Base-by-base conservation (phyloP, 352 stramenopile genomes). In the Pythium brassicae region DNA sequence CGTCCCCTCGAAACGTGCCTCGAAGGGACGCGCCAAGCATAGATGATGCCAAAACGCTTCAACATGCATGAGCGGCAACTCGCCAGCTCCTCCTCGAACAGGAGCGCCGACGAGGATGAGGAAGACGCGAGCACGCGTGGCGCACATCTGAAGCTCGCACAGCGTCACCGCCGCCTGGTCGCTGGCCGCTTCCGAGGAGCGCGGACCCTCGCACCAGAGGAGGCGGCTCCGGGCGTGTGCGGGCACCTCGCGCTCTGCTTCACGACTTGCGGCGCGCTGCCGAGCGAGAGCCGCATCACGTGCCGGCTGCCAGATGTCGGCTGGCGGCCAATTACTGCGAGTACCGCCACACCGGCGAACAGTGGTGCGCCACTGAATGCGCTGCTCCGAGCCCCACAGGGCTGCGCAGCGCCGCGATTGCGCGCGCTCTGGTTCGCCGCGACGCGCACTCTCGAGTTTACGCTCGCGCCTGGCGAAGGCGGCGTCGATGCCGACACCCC, bases 91-190 rank as follows among this genome's bases (percentile, higher is more conserved):
- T n/a, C n/a, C n/a, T n/a, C n/a, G n/a, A n/a, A n/a, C n/a, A n/a
- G n/a, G n/a, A n/a, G n/a, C 56, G 45, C 20, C 4, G 62, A 74
- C n/a, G 70, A 78, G 4, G 59, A 78, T 14, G 54, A 60, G 4
- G 54, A 45, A 19, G 42, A 48, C 6, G 45, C 39, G 3, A 54
- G 39, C 23, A 47, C 46, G 51, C 76, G 73, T n/a, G 74, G 72
- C 10, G 80, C 71, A 12, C 57, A 87, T 19, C 63, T 89, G 53
- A 75, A 82, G 50, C 80, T 91, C 27, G 78, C 80, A n/a, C 78
- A 88, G 60, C 80, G 80, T 20, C 83, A 89, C 59, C 62, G 62
- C 20, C 77, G 75, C 49, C 74, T 93, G 56, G 57, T 71, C 12
- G 66, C 78, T 1, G 76, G 80, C 2, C 59, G 61, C 47, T 88